phyloP scores from a whole-genome alignment of 2,329 filamentous ascomycete species.

The Diaporthe aspalathi region DNA sequence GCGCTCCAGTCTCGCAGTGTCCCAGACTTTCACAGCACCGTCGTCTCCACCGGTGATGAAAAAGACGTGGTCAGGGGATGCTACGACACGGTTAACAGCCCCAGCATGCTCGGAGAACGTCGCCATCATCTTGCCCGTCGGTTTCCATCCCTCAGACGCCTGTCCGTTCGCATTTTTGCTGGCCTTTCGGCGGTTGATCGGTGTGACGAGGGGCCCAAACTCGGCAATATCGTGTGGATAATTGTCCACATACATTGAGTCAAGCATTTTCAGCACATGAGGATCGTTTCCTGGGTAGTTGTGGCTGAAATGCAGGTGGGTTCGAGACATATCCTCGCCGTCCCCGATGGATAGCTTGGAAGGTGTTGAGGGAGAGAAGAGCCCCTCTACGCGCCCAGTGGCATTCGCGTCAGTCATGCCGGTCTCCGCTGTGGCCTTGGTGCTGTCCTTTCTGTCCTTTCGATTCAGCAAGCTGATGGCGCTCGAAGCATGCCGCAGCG shows the following conservation, averaged over 20 bases:
- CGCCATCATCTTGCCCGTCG: constrained; percentile 84
- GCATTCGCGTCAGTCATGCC: constrained; percentile 69
- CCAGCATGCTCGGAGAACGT: constrained; percentile 89
- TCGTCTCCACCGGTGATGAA: constrained; percentile 96
- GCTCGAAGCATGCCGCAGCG: constrained; percentile 68
- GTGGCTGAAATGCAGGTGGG: constrained; percentile 74
- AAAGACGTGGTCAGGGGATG: constrained; percentile 91
- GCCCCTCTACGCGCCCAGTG: constrained; percentile 70
- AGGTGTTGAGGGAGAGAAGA: constrained; percentile 56
- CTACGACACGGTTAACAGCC: constrained; percentile 82
- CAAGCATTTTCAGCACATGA: constrained; percentile 76
- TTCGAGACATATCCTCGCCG: constrained; percentile 46
- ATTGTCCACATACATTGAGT: constrained; percentile 84
- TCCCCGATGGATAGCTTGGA: constrained; percentile 49
- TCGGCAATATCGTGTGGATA: constrained; percentile 74
- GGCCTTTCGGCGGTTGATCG: constrained; percentile 68
- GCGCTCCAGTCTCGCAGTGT: constrained; percentile 87
- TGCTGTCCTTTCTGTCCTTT: constrained; percentile 69
- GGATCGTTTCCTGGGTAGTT: constrained; percentile 86
- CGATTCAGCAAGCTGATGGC: constrained; percentile 70
- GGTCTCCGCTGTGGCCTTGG: constrained; percentile 69
- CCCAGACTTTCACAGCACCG: constrained; percentile 92
- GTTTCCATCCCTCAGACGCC: constrained; percentile 75
- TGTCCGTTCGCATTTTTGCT: constrained; percentile 63
- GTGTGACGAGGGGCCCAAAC: constrained; percentile 84